phyloP scores from a whole-genome alignment of 2,329 filamentous ascomycete genomes.

The Botrytis hyacinthi region DNA sequence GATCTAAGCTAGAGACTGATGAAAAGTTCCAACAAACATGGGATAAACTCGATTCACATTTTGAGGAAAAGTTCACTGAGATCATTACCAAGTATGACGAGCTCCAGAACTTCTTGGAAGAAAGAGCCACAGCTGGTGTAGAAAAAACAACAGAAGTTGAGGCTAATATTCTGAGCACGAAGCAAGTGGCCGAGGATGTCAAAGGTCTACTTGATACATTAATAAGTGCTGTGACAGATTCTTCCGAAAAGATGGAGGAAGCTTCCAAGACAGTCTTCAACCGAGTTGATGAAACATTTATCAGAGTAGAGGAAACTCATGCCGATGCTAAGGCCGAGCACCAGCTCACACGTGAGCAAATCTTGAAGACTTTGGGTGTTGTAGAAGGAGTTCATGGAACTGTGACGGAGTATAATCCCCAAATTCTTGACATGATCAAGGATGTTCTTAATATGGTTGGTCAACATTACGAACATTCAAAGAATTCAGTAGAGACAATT shows the following conservation, averaged over 20 bases:
- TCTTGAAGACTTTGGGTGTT: slow-evolving; percentile 69
- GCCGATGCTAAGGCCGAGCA: slow-evolving; percentile 75
- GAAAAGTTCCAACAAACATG: slow-evolving; percentile 66
- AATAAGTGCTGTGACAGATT: slow-evolving; percentile 74
- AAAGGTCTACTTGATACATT: slow-evolving; percentile 83
- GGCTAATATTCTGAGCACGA: slow-evolving; percentile 71
- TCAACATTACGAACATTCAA: slow-evolving; percentile 86
- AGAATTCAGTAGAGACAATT: slow-evolving; percentile 57
- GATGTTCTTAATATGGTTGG: slow-evolving; percentile 81
- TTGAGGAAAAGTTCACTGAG: slow-evolving; percentile 68
- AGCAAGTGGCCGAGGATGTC: slow-evolving; percentile 80
- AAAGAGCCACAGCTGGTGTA: slow-evolving; percentile 70
- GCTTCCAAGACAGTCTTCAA: slow-evolving; percentile 84
- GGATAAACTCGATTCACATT: slow-evolving; percentile 52
- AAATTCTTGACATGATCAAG: slow-evolving; percentile 81
- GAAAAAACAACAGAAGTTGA: slow-evolving; percentile 71
- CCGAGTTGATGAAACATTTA: slow-evolving; percentile 75
- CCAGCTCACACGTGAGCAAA: slow-evolving; percentile 75
- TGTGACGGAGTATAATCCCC: slow-evolving; percentile 79
- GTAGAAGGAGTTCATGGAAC: slow-evolving; percentile 77
- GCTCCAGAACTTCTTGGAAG: slow-evolving; percentile 70
- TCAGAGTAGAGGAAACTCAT: slow-evolving; percentile 73
- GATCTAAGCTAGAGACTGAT: slow-evolving; percentile 78
- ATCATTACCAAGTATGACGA: slow-evolving; percentile 87
- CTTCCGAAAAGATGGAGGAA: slow-evolving; percentile 81